A percentile compares a stretch with the other conserved stretches of the same genome.
Evolutionary conservation across 1,139 yeast genomes (phyloP).

Genomic region (Magnusiomyces tetraspermus): DNA sequence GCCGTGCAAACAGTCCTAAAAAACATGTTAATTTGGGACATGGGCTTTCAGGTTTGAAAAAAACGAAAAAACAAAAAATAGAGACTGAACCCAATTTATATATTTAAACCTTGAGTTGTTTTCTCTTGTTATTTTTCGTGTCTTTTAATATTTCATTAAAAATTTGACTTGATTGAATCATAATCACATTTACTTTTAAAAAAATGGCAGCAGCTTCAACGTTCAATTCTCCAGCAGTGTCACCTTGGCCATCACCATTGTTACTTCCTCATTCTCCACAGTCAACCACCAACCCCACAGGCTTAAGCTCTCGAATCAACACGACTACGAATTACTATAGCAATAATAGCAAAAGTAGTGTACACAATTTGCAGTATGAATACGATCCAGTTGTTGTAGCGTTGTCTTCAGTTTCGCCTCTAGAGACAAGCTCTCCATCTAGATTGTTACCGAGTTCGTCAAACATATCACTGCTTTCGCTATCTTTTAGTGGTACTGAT

Average conservation of each 20-base stretch:
- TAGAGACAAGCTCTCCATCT: constrained; percentile 10
- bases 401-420: no score
- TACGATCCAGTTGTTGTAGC: not conserved
- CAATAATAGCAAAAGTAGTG: not conserved
- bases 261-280: constrained; percentile 14
- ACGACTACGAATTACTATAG: not conserved
- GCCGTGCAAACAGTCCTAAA: no score
- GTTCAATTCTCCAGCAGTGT: constrained; percentile 10
- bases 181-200: not conserved
- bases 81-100: no score
- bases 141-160: no score
- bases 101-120: no score
- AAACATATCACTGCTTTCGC: constrained; percentile 13
- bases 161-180: no score
- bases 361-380: not conserved
- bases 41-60: no score
- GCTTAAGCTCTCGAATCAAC: not conserved
- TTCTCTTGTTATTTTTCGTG: no score
- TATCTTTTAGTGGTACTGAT: constrained; percentile 8
- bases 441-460: constrained; percentile 13
- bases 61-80: no score
- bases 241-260: constrained; percentile 14
- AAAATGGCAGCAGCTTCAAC: constrained; percentile 7
- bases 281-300: not conserved
- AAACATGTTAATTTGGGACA: no score